A percentile compares a stretch with the other conserved stretches of the same genome.
These are phyloP conservation scores for Capronia epimyces DNA, from an alignment of 2,329 filamentous ascomycete genomes.

Conservation along the genomic window DNA sequence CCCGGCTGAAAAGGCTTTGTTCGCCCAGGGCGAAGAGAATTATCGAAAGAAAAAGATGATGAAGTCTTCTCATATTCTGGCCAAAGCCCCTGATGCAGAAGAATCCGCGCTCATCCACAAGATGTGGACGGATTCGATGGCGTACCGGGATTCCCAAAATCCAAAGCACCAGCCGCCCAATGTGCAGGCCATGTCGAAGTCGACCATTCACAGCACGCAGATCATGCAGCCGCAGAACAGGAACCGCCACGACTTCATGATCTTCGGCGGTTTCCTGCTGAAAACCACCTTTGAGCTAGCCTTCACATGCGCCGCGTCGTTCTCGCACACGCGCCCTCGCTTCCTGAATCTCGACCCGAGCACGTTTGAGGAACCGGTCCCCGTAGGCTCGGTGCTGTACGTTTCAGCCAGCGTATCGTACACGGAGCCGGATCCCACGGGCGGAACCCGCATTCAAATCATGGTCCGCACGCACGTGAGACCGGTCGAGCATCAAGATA, in stretches of 20 bases:
- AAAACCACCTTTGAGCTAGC: slow-evolving; percentile 72
- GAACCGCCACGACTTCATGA: slow-evolving; percentile 64
- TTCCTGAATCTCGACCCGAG: slow-evolving; percentile 69
- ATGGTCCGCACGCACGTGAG: slow-evolving; percentile 67
- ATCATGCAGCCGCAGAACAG: slow-evolving; percentile 73
- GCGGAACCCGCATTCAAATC: slow-evolving; percentile 61
- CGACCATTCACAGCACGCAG: slow-evolving; percentile 58
- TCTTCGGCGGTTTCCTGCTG: slow-evolving; percentile 69
- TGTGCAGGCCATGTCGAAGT: slow-evolving; percentile 58
- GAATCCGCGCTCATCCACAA: slow-evolving; percentile 67
- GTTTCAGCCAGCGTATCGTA: slow-evolving; percentile 67
- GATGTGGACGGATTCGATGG: slow-evolving; percentile 65
- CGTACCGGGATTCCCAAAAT: slow-evolving; percentile 56
- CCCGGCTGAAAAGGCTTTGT: slow-evolving; percentile 59
- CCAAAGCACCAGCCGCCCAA: slow-evolving; percentile 52
- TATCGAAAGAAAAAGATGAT: slow-evolving; percentile 62
- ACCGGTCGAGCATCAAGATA: slow-evolving; percentile 62
- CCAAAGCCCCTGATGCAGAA: slow-evolving; percentile 63
- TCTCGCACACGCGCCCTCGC: slow-evolving; percentile 62
- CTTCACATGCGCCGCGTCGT: slow-evolving; percentile 67
- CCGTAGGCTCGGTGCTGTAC: slow-evolving; percentile 68
- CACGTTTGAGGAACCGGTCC: slow-evolving; percentile 69
- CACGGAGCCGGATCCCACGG: slow-evolving; percentile 55
- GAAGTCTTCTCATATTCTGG: slow-evolving; percentile 55
- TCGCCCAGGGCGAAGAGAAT: slow-evolving; percentile 59